Conservation (phyloP, 1,139 yeast genomes). For the Yamadazyma triangularis region DNA sequence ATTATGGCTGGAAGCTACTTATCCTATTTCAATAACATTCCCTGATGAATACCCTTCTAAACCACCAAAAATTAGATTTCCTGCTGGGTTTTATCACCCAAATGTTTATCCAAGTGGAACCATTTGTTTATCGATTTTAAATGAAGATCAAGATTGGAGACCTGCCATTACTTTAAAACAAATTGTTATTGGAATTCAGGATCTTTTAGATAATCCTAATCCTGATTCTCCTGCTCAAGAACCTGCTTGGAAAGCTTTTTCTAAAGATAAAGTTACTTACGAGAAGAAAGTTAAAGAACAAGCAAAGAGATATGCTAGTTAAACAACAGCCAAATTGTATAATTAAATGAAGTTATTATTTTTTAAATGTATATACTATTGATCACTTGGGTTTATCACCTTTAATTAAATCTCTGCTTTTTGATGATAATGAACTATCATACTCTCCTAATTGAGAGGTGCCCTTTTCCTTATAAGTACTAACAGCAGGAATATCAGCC, state of each 20-base stretch:
- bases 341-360: background rate
- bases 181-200: conserved; percentile 88
- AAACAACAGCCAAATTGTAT: conserved; percentile 2
- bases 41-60: conserved; percentile 94
- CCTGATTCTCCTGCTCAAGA: conserved; percentile 97
- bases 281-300: conserved; percentile 78
- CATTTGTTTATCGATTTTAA: conserved; percentile 84
- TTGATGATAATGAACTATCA: conserved; percentile 21
- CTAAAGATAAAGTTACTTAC: conserved; percentile 62
- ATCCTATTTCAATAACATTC: conserved; percentile 78
- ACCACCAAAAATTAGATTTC: conserved; percentile 91
- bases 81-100: conserved; percentile 89
- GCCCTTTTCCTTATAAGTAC: conserved; percentile 94
- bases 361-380: no score
- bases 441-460: conserved; percentile 72
- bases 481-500: conserved; percentile 96
- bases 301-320: conserved; percentile 59
- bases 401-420: conserved; percentile 41
- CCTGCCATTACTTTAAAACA: conserved; percentile 94
- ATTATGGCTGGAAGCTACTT: conserved; percentile 83
- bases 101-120: conserved; percentile 97
- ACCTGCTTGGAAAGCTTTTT: conserved; percentile 88
- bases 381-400: conserved; percentile 9
- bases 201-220: conserved; percentile 82
- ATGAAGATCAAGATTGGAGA: conserved; percentile 97